These are phyloP conservation scores for Saturnispora silvae DNA, from an alignment of 805 yeast genomes.

Conservation along the genomic window DNA sequence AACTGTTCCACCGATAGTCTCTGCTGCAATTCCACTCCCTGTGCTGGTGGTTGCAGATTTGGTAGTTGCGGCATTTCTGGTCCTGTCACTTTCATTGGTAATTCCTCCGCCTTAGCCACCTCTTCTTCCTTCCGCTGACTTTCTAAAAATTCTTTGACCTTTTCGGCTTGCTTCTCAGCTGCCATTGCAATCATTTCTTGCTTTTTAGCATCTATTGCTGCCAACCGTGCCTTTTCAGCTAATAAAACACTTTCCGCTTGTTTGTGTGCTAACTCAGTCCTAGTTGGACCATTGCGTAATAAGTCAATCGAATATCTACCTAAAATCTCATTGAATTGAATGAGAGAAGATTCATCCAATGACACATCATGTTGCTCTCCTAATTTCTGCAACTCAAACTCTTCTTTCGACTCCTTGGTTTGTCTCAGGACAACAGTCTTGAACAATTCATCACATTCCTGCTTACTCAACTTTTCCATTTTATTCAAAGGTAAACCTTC, in stretches of 20 bases:
- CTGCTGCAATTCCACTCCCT: too few relatives aligned
- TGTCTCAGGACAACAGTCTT: slow-evolving; percentile 7
- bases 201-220: slow-evolving; percentile 1
- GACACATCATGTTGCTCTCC: slow-evolving; percentile 10
- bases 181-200: slow-evolving; percentile 1
- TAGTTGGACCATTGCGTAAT: not conserved
- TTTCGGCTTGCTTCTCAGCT: slow-evolving; percentile 5
- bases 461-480: too few relatives aligned
- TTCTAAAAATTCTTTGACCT: slow-evolving; percentile 1
- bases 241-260: not conserved
- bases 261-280: not conserved
- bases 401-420: slow-evolving; percentile 13
- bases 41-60: too few relatives aligned
- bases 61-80: too few relatives aligned
- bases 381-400: slow-evolving; percentile 10
- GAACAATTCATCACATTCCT: slow-evolving; percentile 9
- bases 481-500: too few relatives aligned
- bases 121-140: slow-evolving; percentile 1
- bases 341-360: slow-evolving; percentile 2
- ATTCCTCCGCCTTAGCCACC: too few relatives aligned
- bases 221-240: not conserved
- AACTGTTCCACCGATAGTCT: too few relatives aligned
- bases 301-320: not conserved
- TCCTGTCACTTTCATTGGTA: too few relatives aligned
- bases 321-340: slow-evolving; percentile 9